Evolutionary conservation across 2,329 filamentous ascomycete species (phyloP).

Genomic region (Pseudogymnoascus sp.): DNA sequence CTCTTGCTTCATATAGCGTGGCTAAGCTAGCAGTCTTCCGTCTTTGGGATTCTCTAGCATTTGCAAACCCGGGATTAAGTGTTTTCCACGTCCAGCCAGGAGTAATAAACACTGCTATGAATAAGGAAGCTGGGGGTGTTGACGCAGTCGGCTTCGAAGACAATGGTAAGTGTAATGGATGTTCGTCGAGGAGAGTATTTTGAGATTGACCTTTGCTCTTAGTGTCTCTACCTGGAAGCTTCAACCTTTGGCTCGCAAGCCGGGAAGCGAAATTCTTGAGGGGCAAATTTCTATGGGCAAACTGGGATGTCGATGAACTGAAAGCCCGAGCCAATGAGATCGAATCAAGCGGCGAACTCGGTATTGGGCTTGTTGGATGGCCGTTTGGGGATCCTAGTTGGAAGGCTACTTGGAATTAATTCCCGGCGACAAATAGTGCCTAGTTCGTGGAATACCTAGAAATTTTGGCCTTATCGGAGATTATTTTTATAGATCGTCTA

Average conservation of each 20-base stretch:
- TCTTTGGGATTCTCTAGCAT: slow-evolving; percentile 25
- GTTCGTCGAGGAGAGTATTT: background rate
- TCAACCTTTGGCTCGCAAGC: slow-evolving; percentile 20
- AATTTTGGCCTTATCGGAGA: background rate
- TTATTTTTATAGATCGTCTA: background rate
- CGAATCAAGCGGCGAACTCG: slow-evolving; percentile 13
- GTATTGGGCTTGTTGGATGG: slow-evolving; percentile 18
- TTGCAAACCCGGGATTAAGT: slow-evolving; percentile 23
- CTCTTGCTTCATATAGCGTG: slow-evolving; percentile 21
- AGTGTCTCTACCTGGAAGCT: slow-evolving; percentile 19
- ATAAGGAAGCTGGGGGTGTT: slow-evolving; percentile 20
- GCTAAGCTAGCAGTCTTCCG: slow-evolving; percentile 26
- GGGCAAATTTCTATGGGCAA: slow-evolving; percentile 38
- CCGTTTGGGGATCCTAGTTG: slow-evolving; percentile 12
- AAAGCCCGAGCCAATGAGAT: slow-evolving; percentile 32
- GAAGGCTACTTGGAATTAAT: slow-evolving; percentile 1
- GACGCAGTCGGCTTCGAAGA: slow-evolving; percentile 21
- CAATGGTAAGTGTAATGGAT: slow-evolving; percentile 22
- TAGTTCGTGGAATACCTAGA: background rate
- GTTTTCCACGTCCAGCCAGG: slow-evolving; percentile 30
- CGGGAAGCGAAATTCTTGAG: slow-evolving; percentile 39
- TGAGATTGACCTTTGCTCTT: slow-evolving; percentile 15
- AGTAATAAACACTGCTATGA: slow-evolving; percentile 24
- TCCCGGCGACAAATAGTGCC: background rate
- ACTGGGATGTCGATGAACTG: slow-evolving; percentile 44